Evolutionary conservation across 345 rosid genomes (phyloP).

Genomic region (Lagerstroemia speciosa): DNA sequence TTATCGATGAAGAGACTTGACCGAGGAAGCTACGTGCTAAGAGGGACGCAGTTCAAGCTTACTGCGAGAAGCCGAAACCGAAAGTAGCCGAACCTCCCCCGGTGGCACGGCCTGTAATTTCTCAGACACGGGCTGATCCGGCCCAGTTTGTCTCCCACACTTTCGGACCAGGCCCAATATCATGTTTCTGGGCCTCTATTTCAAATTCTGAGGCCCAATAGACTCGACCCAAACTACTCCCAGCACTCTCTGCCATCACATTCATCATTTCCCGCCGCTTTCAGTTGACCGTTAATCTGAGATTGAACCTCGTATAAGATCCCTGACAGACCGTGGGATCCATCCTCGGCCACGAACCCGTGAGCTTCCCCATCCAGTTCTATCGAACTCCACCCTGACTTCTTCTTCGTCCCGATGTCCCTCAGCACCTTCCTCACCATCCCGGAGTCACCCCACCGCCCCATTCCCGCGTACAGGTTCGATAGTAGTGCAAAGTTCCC

Average conservation of each 20-base stretch:
- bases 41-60: too few species aligned
- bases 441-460: constrained; percentile 60
- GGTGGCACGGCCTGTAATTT: too few species aligned
- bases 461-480: constrained; percentile 40
- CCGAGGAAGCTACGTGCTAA: not conserved
- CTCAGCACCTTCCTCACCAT: constrained; percentile 53
- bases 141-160: not conserved
- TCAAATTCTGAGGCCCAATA: not conserved
- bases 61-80: too few species aligned
- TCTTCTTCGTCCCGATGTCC: constrained; percentile 45
- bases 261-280: constrained; percentile 14
- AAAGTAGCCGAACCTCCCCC: too few species aligned
- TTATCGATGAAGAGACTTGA: too few species aligned
- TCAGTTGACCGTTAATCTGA: constrained; percentile 29
- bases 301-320: constrained; percentile 28
- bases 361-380: constrained; percentile 38
- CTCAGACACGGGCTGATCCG: too few species aligned
- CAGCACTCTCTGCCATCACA: constrained; percentile 17
- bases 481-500: constrained; percentile 68
- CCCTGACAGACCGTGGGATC: constrained; percentile 31
- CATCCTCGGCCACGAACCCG: constrained; percentile 48
- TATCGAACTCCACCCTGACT: constrained; percentile 57
- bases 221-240: not conserved
- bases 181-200: not conserved
- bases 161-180: not conserved